Evolutionary conservation across 2,329 filamentous ascomycete genomes (phyloP), one percentile per base, ranked within the genome.

Genomic region (Fusarium tuaranense): DNA sequence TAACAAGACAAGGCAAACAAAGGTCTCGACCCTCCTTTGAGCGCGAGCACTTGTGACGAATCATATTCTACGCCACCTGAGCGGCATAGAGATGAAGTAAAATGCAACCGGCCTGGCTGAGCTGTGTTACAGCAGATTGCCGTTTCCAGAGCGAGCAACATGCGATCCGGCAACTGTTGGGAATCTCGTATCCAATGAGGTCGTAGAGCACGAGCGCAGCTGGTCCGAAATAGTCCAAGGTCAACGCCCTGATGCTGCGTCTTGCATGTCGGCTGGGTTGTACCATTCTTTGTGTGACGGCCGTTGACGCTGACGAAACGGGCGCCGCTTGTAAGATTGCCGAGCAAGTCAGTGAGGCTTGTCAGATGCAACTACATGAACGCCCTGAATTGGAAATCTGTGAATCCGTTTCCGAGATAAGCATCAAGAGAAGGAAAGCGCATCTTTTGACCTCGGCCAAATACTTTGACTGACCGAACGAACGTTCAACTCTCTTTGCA

Each of bases 41-140:
- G 41, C 36, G 27, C 38, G 36, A 46, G 25, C 44, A 20, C 44
- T 58, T 78, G 65, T 78, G 76, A 78, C 65, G 61, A 72, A 76
- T 78, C 76, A 71, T 46, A 76, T 78, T 74, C 39, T 68, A 63
- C 67, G 68, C 65, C 71, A 60, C 51, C 22, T 60, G 39, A 38
- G 63, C 30, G 74, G 48, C 39, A 64, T 64, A 55, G 46, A 39
- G 46, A 46, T 51, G 25, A 34, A 13, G 51, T 25, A 57, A 51
- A 65, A 41, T 65, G 65, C 38, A 44, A 61, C 41, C 38, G 34
- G 34, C 16, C 62, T 63, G 71, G 27, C 44, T 61, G 62, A 61
- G 72, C 25, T 74, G 68, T 63, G 55, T 58, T 70, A 60, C 68
- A 67, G 62, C 51, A 22, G 27, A 72, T 55, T 67, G 27, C 65